These are phyloP conservation scores for Pseudoturritis turrita DNA, from an alignment of 345 rosid genomes.

Conservation along the genomic window DNA sequence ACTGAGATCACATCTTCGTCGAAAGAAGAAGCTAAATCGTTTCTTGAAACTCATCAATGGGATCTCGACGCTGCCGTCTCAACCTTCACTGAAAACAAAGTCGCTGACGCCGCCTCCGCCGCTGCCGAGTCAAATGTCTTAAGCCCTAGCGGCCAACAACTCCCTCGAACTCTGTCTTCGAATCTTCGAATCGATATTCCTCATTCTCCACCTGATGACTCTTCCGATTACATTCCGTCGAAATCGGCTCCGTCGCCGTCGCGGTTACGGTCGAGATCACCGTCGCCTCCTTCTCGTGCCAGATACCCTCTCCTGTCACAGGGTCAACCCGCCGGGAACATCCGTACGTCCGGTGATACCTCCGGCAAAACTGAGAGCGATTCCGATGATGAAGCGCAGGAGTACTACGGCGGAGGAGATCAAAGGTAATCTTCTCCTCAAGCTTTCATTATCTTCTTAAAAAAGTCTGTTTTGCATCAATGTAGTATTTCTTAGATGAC, in stretches of 20 bases:
- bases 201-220: slow-evolving; percentile 27
- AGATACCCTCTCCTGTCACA: slow-evolving; percentile 46
- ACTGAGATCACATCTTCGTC: slow-evolving; percentile 58
- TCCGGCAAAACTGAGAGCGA: slow-evolving; percentile 28
- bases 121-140: background rate
- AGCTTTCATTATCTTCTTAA: background rate
- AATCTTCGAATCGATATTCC: background rate
- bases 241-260: slow-evolving; percentile 22
- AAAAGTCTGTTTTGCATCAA: background rate
- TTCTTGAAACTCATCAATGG: slow-evolving; percentile 73
- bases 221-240: slow-evolving; percentile 26
- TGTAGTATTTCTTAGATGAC: too few relatives aligned
- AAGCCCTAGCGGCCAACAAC: slow-evolving; percentile 5
- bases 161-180: background rate
- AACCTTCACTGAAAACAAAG: slow-evolving; percentile 48
- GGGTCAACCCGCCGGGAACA: slow-evolving; percentile 27
- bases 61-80: slow-evolving; percentile 72
- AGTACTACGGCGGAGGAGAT: slow-evolving; percentile 58
- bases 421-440: slow-evolving; percentile 39
- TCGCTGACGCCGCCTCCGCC: background rate
- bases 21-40: slow-evolving; percentile 54
- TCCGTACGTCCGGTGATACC: slow-evolving; percentile 51
- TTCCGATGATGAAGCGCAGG: slow-evolving; percentile 49
- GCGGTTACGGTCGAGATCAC: slow-evolving; percentile 46
- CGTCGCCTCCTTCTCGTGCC: slow-evolving; percentile 33